These are phyloP conservation scores for Coccomyxa sp. DNA, from an alignment of 139 green algal species.

Conservation along the genomic window DNA sequence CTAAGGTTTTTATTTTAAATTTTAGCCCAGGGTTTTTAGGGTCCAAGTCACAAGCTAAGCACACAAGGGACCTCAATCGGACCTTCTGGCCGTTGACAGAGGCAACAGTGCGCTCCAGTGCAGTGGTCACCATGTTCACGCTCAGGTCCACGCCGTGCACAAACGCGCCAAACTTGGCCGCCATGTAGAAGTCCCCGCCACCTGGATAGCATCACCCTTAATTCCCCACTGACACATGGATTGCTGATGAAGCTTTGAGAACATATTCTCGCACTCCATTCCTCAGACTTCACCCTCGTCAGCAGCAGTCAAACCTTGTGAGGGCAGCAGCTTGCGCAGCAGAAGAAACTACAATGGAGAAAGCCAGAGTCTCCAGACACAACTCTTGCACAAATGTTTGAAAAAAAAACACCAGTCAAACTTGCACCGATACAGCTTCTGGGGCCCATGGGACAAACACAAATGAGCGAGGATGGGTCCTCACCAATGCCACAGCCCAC, in stretches of 20 bases:
- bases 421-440: too few relatives aligned
- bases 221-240: too few relatives aligned
- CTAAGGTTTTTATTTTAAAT: too few relatives aligned
- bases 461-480: neutral
- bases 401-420: too few relatives aligned
- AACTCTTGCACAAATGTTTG: too few relatives aligned
- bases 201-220: conserved; percentile 29
- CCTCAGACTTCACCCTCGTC: neutral
- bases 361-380: too few relatives aligned
- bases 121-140: conserved; percentile 74
- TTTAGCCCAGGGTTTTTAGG: too few relatives aligned
- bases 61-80: neutral
- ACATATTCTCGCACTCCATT: too few relatives aligned
- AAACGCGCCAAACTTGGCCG: conserved; percentile 47
- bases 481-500: conserved; percentile 64
- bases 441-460: too few relatives aligned
- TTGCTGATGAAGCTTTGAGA: neutral
- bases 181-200: conserved; percentile 63
- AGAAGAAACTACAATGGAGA: too few relatives aligned
- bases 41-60: too few relatives aligned
- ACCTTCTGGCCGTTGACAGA: conserved; percentile 27
- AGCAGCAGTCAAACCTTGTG: neutral
- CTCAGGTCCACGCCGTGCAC: conserved; percentile 82
- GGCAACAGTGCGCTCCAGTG: conserved; percentile 51
- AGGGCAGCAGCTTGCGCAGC: neutral